phyloP scores from a whole-genome alignment of 1,284 basidiomycete species.

The Irpex sp. region DNA sequence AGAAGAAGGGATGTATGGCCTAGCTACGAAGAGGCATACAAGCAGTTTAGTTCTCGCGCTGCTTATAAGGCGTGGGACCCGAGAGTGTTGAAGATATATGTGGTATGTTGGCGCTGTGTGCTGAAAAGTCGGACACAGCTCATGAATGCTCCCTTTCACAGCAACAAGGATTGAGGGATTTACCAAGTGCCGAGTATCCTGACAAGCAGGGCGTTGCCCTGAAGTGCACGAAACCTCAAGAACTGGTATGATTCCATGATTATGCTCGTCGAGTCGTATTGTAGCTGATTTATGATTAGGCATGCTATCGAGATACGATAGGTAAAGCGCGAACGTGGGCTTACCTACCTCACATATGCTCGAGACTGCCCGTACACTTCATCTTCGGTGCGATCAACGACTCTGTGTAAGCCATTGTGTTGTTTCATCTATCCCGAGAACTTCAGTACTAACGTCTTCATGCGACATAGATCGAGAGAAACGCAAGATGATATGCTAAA shows the following conservation, averaged over 20 bases:
- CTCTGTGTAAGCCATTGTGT: constrained; percentile 34
- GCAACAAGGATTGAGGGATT: constrained; percentile 41
- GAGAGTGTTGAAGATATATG: constrained; percentile 39
- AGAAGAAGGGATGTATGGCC: constrained; percentile 49
- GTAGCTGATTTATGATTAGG: constrained; percentile 30
- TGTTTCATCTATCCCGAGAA: not conserved
- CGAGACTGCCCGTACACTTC: constrained; percentile 41
- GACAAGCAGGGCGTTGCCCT: constrained; percentile 49
- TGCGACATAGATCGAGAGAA: not conserved
- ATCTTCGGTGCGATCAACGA: constrained; percentile 47
- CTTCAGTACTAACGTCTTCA: not conserved
- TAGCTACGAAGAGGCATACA: constrained; percentile 43
- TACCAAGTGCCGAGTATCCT: constrained; percentile 44
- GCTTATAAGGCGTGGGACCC: constrained; percentile 48
- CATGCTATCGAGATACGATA: constrained; percentile 39
- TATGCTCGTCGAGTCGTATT: not conserved
- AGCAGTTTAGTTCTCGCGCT: constrained; percentile 32
- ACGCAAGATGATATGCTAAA: not conserved
- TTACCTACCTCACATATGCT: constrained; percentile 33
- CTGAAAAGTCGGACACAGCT: not conserved
- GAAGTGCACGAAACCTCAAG: constrained; percentile 43
- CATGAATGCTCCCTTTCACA: constrained; percentile 16
- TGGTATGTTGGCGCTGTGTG: constrained; percentile 29
- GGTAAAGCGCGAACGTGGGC: constrained; percentile 35
- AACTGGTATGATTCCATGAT: constrained; percentile 26